These are phyloP conservation scores for Asterophora parasitica DNA, from an alignment of 768 basidiomycete species.

Conservation along the genomic window DNA sequence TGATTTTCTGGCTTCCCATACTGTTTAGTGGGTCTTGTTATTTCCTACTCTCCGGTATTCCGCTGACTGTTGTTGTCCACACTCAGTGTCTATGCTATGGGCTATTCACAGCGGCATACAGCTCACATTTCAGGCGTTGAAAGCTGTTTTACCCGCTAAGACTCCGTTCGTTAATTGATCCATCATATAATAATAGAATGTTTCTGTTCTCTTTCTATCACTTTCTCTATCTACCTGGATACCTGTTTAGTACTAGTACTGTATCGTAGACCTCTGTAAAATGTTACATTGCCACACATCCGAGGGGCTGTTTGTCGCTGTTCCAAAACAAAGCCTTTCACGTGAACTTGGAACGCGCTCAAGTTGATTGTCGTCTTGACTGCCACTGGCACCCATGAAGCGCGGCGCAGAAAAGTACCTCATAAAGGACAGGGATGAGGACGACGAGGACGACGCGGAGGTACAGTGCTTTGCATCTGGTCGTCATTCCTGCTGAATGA, in stretches of 20 bases:
- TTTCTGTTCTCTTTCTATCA: background rate
- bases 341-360: slow-evolving; percentile 12
- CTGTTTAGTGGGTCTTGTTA: slow-evolving; percentile 53
- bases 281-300: background rate
- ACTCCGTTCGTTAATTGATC: slow-evolving; percentile 31
- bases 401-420: slow-evolving; percentile 71
- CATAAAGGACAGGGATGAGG: slow-evolving; percentile 47
- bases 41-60: background rate
- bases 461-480: slow-evolving; percentile 10
- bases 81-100: slow-evolving; percentile 59
- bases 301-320: background rate
- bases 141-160: slow-evolving; percentile 43
- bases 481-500: background rate
- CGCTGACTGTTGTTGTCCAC: slow-evolving; percentile 8
- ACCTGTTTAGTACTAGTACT: slow-evolving; percentile 1
- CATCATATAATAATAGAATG: slow-evolving; percentile 18
- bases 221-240: slow-evolving; percentile 2
- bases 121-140: slow-evolving; percentile 46
- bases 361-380: too few species aligned
- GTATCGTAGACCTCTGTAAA: slow-evolving; percentile 12
- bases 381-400: slow-evolving; percentile 68
- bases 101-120: slow-evolving; percentile 51
- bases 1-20: slow-evolving; percentile 85
- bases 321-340: background rate
- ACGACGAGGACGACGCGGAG: slow-evolving; percentile 30